Conservation (phyloP, 2,329 filamentous ascomycete genomes). For the Fusarium sp. region DNA sequence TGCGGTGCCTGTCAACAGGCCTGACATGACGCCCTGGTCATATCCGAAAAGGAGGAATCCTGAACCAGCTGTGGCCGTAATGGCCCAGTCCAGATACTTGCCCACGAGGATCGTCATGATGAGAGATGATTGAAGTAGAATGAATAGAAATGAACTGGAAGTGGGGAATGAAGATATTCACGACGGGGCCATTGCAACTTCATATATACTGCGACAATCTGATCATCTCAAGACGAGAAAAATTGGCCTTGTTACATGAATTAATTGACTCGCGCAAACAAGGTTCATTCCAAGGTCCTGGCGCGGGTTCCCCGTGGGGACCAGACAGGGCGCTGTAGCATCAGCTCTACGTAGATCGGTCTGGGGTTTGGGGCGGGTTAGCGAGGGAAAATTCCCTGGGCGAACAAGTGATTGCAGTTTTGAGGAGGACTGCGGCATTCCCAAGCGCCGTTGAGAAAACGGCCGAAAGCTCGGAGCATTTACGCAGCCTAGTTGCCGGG, state of each 20-base stretch:
- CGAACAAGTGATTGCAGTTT: neutral
- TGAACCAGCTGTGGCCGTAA: conserved; percentile 54
- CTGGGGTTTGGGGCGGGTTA: conserved; percentile 24
- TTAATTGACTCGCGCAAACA: conserved; percentile 37
- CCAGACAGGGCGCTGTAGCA: neutral
- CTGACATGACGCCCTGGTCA: conserved; percentile 54
- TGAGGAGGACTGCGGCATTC: conserved; percentile 9
- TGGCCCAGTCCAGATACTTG: conserved; percentile 58
- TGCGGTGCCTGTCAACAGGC: conserved; percentile 53
- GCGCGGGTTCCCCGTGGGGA: conserved; percentile 33
- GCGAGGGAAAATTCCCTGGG: neutral
- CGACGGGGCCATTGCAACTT: conserved; percentile 28
- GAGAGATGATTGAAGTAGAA: neutral
- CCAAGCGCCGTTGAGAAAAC: conserved; percentile 15
- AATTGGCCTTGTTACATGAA: conserved; percentile 6
- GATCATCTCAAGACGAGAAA: conserved; percentile 1
- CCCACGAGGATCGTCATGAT: conserved; percentile 51
- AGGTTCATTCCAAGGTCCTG: conserved; percentile 36
- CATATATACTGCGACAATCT: conserved; percentile 39
- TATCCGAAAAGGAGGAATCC: conserved; percentile 58
- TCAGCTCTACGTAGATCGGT: neutral
- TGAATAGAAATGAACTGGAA: conserved; percentile 1
- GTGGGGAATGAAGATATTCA: neutral
- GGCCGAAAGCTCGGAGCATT: neutral
- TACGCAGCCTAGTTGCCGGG: conserved; percentile 29